Conservation (phyloP, 768 basidiomycete species). For the Gymnopilus dilepis region DNA sequence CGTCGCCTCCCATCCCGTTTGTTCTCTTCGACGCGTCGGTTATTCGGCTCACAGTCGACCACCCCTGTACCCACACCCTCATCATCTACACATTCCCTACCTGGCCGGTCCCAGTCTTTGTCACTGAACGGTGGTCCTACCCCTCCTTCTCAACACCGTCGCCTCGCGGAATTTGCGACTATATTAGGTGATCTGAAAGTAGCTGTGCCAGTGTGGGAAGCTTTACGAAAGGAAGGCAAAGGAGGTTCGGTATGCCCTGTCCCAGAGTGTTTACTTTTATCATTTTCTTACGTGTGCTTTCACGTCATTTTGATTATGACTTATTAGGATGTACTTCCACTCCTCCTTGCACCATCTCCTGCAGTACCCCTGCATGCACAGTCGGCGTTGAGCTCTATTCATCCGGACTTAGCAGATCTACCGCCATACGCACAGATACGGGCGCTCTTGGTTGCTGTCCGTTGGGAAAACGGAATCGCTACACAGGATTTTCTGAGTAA, state of each 20-base stretch:
- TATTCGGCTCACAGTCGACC: conserved; percentile 72
- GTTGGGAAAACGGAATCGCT: conserved; percentile 76
- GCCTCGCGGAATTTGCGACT: conserved; percentile 96
- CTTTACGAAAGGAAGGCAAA: conserved; percentile 83
- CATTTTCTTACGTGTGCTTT: background rate
- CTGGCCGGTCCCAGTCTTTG: conserved; percentile 43
- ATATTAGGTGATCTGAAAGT: conserved; percentile 89
- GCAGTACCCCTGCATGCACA: conserved; percentile 63
- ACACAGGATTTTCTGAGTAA: conserved; percentile 60
- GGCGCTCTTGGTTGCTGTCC: conserved; percentile 69
- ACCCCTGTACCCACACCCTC: conserved; percentile 49
- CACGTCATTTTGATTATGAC: conserved; percentile 1
- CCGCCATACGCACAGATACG: conserved; percentile 71
- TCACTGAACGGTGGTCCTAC: conserved; percentile 33
- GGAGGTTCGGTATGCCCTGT: conserved; percentile 76
- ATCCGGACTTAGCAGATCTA: conserved; percentile 49
- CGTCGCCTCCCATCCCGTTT: conserved; percentile 81
- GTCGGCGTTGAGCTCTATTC: conserved; percentile 59
- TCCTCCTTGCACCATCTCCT: conserved; percentile 72
- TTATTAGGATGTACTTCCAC: conserved; percentile 78
- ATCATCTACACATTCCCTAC: conserved; percentile 48
- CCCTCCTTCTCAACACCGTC: conserved; percentile 72
- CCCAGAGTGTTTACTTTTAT: conserved; percentile 30
- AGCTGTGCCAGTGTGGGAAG: conserved; percentile 85
- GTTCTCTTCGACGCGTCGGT: conserved; percentile 84